Evolutionary conservation across 495 filamentous ascomycete species (phyloP).

Genomic region (Penicillium angulare): DNA sequence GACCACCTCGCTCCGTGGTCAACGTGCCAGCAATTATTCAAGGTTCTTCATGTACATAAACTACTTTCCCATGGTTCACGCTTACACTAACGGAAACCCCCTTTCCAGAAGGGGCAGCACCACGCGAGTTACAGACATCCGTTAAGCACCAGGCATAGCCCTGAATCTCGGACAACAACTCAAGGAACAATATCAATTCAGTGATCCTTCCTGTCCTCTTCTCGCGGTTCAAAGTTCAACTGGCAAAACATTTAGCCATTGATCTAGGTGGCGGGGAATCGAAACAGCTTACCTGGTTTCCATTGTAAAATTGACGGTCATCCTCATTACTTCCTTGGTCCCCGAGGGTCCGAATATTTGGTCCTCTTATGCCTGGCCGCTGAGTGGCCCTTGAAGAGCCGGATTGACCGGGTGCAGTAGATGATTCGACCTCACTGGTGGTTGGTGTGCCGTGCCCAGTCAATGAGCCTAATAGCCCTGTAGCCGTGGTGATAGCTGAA

Average conservation of each 20-base stretch:
- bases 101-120: too few species aligned
- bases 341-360: conserved; percentile 55
- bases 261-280: background rate
- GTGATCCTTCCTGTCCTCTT: conserved; percentile 50
- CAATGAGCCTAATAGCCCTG: conserved; percentile 54
- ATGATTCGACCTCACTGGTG: conserved; percentile 5
- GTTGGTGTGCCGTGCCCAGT: conserved; percentile 46
- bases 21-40: too few species aligned
- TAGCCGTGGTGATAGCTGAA: conserved; percentile 42
- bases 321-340: conserved; percentile 51
- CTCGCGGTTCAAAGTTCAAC: conserved; percentile 74
- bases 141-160: too few species aligned
- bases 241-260: conserved; percentile 23
- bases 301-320: conserved; percentile 77
- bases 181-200: conserved; percentile 2
- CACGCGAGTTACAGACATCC: too few species aligned
- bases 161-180: background rate
- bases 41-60: too few species aligned
- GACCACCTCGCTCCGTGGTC: too few species aligned
- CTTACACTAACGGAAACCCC: too few species aligned
- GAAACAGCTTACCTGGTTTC: conserved; percentile 69
- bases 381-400: background rate
- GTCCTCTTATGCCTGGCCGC: conserved; percentile 21
- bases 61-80: too few species aligned
- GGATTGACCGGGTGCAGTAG: conserved; percentile 4